Conservation (phyloP, 2,329 filamentous ascomycete genomes). For the Diplodia scrobiculata region DNA sequence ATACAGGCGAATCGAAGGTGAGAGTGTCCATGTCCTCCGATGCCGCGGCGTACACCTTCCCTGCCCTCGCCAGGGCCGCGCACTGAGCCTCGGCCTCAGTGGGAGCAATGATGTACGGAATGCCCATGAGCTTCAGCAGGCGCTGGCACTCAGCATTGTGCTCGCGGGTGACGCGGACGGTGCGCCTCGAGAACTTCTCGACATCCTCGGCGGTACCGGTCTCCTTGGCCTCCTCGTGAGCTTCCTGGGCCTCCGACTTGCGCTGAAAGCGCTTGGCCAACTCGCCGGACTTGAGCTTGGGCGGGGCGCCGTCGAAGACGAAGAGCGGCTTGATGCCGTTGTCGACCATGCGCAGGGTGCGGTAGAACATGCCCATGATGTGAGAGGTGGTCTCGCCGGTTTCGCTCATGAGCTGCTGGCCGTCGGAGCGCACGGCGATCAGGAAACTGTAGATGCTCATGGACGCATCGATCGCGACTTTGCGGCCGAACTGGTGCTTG, state of each 20-base stretch:
- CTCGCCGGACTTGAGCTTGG: conserved; percentile 96
- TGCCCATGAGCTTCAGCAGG: conserved; percentile 89
- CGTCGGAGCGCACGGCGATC: conserved; percentile 93
- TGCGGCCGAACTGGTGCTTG: conserved; percentile 97
- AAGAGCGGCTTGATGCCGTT: conserved; percentile 98
- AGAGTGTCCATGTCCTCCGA: conserved; percentile 99
- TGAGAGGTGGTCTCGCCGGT: conserved; percentile 96
- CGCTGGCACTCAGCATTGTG: conserved; percentile 95
- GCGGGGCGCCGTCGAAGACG: conserved; percentile 94
- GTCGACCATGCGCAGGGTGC: conserved; percentile 95
- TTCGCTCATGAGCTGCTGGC: conserved; percentile 94
- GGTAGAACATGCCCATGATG: conserved; percentile 99
- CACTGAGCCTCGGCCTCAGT: conserved; percentile 98
- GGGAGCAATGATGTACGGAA: conserved; percentile 91
- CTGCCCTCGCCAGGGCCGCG: conserved; percentile 81
- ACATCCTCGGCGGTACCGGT: conserved; percentile 96
- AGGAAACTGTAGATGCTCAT: conserved; percentile 99
- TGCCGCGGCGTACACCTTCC: conserved; percentile 94
- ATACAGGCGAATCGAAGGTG: conserved; percentile 88
- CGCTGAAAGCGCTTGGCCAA: conserved; percentile 93
- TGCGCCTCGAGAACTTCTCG: conserved; percentile 93
- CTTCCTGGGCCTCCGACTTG: conserved; percentile 87
- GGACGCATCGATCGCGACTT: conserved; percentile 88
- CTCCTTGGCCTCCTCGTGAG: conserved; percentile 93
- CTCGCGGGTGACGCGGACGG: conserved; percentile 91